Evolutionary conservation across 305 asterid genomes (phyloP).

Genomic region (Fraxinus ornus): DNA sequence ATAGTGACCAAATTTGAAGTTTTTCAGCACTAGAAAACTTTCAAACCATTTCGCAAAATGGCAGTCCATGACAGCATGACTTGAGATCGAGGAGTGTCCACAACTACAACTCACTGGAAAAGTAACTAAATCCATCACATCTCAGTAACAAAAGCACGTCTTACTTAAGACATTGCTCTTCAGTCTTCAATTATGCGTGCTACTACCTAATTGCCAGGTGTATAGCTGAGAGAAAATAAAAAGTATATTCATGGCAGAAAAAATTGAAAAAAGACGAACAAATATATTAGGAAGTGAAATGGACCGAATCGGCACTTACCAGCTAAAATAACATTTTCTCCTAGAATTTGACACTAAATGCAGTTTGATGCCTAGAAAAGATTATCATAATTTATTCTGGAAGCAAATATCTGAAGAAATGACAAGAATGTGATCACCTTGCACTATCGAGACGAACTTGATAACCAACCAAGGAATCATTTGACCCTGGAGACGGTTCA

Average conservation of each 20-base stretch:
- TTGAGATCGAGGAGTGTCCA: not conserved
- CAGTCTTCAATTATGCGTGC: not conserved
- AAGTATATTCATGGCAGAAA: not conserved
- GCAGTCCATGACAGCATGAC: not conserved
- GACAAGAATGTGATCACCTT: conserved; percentile 49
- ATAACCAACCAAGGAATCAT: conserved; percentile 89
- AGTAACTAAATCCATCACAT: conserved; percentile 3
- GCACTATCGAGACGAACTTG: conserved; percentile 98
- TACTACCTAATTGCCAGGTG: not conserved
- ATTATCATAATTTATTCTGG: not conserved
- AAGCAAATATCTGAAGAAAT: conserved; percentile 21
- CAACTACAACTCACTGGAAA: not conserved
- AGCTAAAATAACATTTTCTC: not conserved
- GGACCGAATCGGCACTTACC: not conserved
- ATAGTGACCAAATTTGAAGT: conserved; percentile 6
- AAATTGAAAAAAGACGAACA: not conserved
- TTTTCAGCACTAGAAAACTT: not conserved
- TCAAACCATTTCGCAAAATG: not conserved
- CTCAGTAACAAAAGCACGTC: conserved; percentile 4
- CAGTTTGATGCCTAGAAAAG: not conserved
- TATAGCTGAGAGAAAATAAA: conserved; percentile 4
- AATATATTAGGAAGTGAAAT: conserved; percentile 10
- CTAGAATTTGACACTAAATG: conserved; percentile 6
- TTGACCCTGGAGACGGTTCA: conserved; percentile 90
- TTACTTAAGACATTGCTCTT: not conserved